Evolutionary conservation across 768 basidiomycete species (phyloP), one percentile per base, ranked within the genome.

Genomic region (Mrakia frigida): DNA sequence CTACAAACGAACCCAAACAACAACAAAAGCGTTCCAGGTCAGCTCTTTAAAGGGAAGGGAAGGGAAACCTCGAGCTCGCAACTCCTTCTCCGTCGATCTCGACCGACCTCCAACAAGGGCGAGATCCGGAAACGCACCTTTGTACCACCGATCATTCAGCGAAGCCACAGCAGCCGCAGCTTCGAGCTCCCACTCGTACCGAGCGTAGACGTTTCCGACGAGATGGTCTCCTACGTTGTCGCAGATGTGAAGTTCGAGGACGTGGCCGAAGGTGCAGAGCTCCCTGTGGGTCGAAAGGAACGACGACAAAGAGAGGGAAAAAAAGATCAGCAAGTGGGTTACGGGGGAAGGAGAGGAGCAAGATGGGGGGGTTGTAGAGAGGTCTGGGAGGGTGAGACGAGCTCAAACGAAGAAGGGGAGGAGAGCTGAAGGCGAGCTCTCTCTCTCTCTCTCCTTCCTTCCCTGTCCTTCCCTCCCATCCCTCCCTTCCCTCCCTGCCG

Each of bases 191-290:
- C 94, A 97, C 81, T 99, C 96, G 81, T 92, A 99, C 33, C 96
- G 89, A 6, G 95, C 96, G 82, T 99, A 99, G 2, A 99, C 96
- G 80, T 98, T 97, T 33, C 95, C 95, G 81, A 96, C 93, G 35
- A 98, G 86, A 82, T 99, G 96, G 82, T 98, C 97, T n/a, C 97
- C 97, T 46, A 99, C 95, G 82, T 99, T 99, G 85, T 99, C 96
- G 82, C 96, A 99, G 18, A 99, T 95, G 84, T 99, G 97, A 77
- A 99, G 87, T 85, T 99, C 97, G 69, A 97, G 85, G 75, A 99
- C 87, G 84, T 98, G 92, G 6, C 97, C 97, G 82, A 93, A 98
- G 84, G 98, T 97, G 56, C 92, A 86, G 52, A 99, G 84, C 83
- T 98, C 96, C 82, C 86, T 85, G 76, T 10, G 41, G 41, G 23